Base-by-base conservation (phyloP, 2,329 filamentous ascomycete genomes). In the Rhinocladiella mackenziei region DNA sequence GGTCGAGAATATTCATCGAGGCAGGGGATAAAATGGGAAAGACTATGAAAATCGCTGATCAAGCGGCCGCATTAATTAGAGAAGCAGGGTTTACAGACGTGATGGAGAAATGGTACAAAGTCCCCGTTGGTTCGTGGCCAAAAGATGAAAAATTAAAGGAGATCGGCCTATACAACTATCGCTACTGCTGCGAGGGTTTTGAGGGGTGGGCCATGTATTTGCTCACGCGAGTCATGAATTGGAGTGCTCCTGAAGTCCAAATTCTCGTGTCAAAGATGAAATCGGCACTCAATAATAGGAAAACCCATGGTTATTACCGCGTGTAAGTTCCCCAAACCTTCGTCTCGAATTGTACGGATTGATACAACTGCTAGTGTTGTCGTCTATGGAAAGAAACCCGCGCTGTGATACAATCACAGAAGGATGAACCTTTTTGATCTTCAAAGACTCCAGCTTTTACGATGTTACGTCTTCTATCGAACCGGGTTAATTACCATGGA, bases 191-290 rank as follows among this genome's bases (percentile, higher is more conserved):
- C 31, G 45, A 50, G 25, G 57, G 58, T 3, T 51, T 60, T 29
- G 58, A 60, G 32, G 58, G 58, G 19, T 62, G 60, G 60, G 50
- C 55, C n/a, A 58, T 62, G 56, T 54, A 54, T 17, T 46, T 62
- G 17, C 43, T 59, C 13, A 60, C 58, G 1, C 34, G 35, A 17
- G 42, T 45, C 18, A 13, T 42, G 20, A 15, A 22, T 20, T 39
- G 37, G 37, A 28, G n/a, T 15, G 22, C 30, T 19, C 22, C 23
- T 5, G 37, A 39, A 18, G 37, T 39, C 10, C 37, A 39, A 30
- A 18, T 39, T 17, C 22, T 39, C 22, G 5, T 39, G 3, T 22
- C 37, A 19, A 28, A 39, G 37, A 29, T 39, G 25, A 28, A 17
- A 19, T n/a, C n/a, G 4, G 37, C 22, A 29, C 14, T 39, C 11